phyloP scores from a whole-genome alignment of 2,329 filamentous ascomycete genomes.

The Paracamarosporium sp. region DNA sequence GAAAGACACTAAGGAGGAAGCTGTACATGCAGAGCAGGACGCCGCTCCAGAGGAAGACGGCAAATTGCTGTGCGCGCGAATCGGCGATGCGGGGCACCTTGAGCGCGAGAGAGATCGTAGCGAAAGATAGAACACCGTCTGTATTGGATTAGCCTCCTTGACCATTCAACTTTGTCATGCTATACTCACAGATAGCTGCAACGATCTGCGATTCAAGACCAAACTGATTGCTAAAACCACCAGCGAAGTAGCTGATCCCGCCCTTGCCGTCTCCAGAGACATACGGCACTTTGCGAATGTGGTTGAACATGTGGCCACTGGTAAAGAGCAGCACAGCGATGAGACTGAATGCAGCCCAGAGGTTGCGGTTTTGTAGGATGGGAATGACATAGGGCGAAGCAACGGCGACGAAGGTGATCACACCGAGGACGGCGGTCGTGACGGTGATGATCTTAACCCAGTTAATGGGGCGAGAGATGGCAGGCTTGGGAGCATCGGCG shows the following conservation, averaged over 20 bases:
- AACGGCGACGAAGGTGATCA: conserved; percentile 71
- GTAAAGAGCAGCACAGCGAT: conserved; percentile 92
- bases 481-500: conserved; percentile 70
- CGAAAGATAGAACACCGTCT: conserved; percentile 86
- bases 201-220: conserved; percentile 96
- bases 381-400: conserved; percentile 81
- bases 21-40: conserved; percentile 87
- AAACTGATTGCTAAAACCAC: conserved; percentile 91
- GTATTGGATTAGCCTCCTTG: conserved; percentile 11
- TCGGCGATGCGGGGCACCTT: conserved; percentile 91
- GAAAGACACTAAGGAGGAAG: conserved; percentile 92
- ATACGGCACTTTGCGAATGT: conserved; percentile 95
- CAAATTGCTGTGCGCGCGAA: conserved; percentile 77
- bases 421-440: conserved; percentile 72
- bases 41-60: conserved; percentile 79
- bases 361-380: conserved; percentile 84
- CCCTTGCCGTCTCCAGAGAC: conserved; percentile 84
- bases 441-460: conserved; percentile 76
- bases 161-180: not conserved
- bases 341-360: conserved; percentile 91
- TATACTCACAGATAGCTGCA: conserved; percentile 83
- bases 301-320: conserved; percentile 99
- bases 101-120: conserved; percentile 86
- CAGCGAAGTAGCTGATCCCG: conserved; percentile 87
- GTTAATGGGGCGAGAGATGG: conserved; percentile 85